Evolutionary conservation across 495 filamentous ascomycete genomes (phyloP).

Genomic region (Neurospora africana): DNA sequence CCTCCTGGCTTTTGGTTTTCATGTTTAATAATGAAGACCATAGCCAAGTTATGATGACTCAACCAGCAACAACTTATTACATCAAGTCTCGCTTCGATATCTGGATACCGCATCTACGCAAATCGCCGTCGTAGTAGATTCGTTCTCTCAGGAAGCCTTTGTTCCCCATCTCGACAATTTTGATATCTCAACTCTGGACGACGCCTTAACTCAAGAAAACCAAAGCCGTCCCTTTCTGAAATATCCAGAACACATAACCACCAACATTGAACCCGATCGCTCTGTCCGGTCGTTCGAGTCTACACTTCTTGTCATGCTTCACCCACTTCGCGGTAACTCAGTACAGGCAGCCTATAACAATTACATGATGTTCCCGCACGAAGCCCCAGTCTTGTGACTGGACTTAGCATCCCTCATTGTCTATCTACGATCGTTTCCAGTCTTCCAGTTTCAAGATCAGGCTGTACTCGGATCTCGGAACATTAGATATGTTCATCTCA

Average conservation of each 20-base stretch:
- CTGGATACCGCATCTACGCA: not conserved
- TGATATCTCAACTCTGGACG: not conserved
- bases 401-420: not conserved
- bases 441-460: not conserved
- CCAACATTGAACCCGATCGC: not conserved
- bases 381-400: not conserved
- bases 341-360: not conserved
- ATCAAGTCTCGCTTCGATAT: not conserved
- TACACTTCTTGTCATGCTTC: not conserved
- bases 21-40: not conserved
- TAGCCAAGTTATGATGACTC: not conserved
- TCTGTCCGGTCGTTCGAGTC: not conserved
- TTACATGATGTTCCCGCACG: not conserved
- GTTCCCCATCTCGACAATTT: not conserved
- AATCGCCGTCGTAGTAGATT: not conserved
- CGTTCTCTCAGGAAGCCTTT: not conserved
- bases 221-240: too few relatives aligned
- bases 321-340: not conserved
- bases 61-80: not conserved
- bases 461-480: not conserved
- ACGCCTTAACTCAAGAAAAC: not conserved
- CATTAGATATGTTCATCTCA: not conserved
- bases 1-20: not conserved
- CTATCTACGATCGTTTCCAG: not conserved
- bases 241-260: too few relatives aligned